Base-by-base conservation (phyloP, 495 filamentous ascomycete species). In the Penicillium coprophilum region DNA sequence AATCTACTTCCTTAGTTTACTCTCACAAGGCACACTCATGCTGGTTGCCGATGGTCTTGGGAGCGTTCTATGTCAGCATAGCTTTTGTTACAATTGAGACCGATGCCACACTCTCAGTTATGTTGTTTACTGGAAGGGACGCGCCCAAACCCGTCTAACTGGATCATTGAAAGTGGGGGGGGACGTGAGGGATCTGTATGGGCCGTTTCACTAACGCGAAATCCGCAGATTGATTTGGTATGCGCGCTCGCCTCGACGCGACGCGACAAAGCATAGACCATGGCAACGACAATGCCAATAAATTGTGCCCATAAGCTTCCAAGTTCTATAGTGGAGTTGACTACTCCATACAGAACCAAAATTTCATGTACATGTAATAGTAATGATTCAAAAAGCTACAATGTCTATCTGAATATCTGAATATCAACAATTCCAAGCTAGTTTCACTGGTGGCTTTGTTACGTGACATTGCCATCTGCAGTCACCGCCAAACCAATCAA, bases 171-270 rank as follows among this genome's bases (percentile, higher is more conserved):
- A 56, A 43, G 45, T 49, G 53, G 44, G 53, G 44, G 36, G 24
- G 36, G 53, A 56, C 21, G 21, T 27, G 24, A 41, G 48, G 48
- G 19, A 49, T 17, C 27, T 28, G 41, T 47, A 13, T 38, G 41
- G 27, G 4, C 41, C 12, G 31, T 24, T 55, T 38, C 21, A 24
- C 10, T 21, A 49, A 63, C 59, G 56, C 63, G 60, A 64, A 56
- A 40, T 2, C 19, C 8, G 20, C 56, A 48, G 50, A 52, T 49
- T 36, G 12, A 9, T 23, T 21, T 20, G 24, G 5, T 28, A 39
- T 53, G 62, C 64, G 64, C 64, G 64, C 59, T 46, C 40, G 15
- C 40, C 10, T 47, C 10, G 56, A 65, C 64, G 64, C 62, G 58
- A 36, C 52, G 52, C 52, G 51, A 32, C 41, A 45, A 50, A 64